Base-by-base conservation (phyloP, 2,329 filamentous ascomycete genomes). In the Neofusicoccum sp. region DNA sequence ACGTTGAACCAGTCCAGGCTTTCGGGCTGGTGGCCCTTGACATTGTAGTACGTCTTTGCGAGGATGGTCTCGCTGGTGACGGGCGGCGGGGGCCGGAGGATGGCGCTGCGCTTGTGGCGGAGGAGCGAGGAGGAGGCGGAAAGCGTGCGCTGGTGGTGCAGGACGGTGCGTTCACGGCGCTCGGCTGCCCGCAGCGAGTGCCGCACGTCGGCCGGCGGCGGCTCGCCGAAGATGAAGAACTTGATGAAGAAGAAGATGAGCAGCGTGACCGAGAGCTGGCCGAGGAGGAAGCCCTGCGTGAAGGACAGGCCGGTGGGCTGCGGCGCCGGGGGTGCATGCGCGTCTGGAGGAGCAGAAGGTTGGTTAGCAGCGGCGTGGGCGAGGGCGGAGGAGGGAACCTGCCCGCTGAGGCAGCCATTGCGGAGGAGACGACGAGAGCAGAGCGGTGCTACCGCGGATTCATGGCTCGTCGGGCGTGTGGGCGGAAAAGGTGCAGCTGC, bases 1-100 rank as follows among this genome's bases (percentile, higher is more conserved):
- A 99, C 95, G 72, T 99, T 99, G 82, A 99, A 98, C 95, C 95
- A 99, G 76, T 99, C 95, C 63, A 99, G 78, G 61, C 90, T 96
- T 76, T 99, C 95, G 1, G 95, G 95, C 75, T 98, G 95, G 74
- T 99, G 95, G 63, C 91, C 92, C 68, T 96, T 85, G 44, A 95
- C 91, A 71, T 96, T 96, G 79, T 99, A 99, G 76, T 97, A 99
- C 24, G 95, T 98, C 79, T 99, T 99, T 68, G 88, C 89, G 28
- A 99, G 83, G 63, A 99, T 97, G 8, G 92, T 96, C 54, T 89
- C 89, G n/a, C 96, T 96, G 4, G 93, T 96, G 16, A 96, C 85
- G 3, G 85, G 84, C 0, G 89, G 88, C 0, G 89, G 84, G 89
- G 31, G 33, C 62, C 63, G 44, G 67, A 28, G 71, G 65, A 62